phyloP scores from a whole-genome alignment of 2,329 filamentous ascomycete species.

The Arachnopeziza araneosa region DNA sequence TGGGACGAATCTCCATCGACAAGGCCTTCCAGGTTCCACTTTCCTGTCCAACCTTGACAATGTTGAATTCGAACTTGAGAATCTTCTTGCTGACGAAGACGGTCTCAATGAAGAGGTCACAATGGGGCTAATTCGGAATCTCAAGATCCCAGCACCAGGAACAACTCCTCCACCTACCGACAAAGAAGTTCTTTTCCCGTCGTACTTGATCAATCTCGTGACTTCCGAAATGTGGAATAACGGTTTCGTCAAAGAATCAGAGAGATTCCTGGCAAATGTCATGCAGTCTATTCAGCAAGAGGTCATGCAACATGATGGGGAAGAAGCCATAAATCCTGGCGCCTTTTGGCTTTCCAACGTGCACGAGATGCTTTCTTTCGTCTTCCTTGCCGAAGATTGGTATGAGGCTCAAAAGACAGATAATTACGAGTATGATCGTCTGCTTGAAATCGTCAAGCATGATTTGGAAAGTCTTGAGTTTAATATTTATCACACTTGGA shows the following conservation, averaged over 20 bases:
- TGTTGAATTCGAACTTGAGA: conserved; percentile 91
- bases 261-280: conserved; percentile 96
- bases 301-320: conserved; percentile 97
- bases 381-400: conserved; percentile 98
- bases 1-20: conserved; percentile 56
- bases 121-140: conserved; percentile 89
- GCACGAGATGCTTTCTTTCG: conserved; percentile 98
- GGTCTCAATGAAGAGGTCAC: conserved; percentile 95
- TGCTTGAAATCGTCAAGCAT: conserved; percentile 98
- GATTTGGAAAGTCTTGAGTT: conserved; percentile 97
- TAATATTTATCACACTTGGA: conserved; percentile 99
- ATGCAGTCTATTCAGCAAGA: conserved; percentile 99
- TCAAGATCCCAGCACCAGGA: conserved; percentile 90
- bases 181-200: conserved; percentile 97
- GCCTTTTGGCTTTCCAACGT: conserved; percentile 99
- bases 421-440: conserved; percentile 96
- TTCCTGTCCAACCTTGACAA: conserved; percentile 81
- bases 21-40: conserved; percentile 67
- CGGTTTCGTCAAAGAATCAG: conserved; percentile 97
- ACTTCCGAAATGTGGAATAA: conserved; percentile 99
- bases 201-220: conserved; percentile 97
- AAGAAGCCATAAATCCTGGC: conserved; percentile 93
- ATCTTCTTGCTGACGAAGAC: conserved; percentile 89
- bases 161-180: conserved; percentile 87
- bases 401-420: conserved; percentile 99